These are phyloP conservation scores for Suillus subalutaceus DNA, from an alignment of 768 basidiomycete genomes.

Conservation along the genomic window DNA sequence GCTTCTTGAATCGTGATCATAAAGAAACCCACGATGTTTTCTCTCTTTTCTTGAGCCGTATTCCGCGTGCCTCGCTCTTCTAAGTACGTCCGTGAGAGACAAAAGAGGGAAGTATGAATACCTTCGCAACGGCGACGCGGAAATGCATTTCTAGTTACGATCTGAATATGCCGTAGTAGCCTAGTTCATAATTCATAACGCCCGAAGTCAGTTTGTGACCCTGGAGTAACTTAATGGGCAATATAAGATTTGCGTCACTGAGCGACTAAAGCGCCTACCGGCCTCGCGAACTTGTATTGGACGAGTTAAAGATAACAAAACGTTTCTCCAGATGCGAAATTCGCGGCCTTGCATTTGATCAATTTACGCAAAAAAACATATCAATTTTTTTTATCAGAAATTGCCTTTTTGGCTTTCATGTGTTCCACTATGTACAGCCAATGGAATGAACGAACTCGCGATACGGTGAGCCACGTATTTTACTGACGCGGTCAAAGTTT, in stretches of 20 bases:
- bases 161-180: conserved; percentile 1
- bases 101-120: conserved; percentile 9
- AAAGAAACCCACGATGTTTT: conserved; percentile 21
- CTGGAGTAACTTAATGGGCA: neutral
- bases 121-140: conserved; percentile 5
- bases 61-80: conserved; percentile 21
- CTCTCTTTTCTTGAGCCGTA: conserved; percentile 16
- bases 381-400: neutral
- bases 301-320: neutral
- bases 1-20: conserved; percentile 10
- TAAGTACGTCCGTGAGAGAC: conserved; percentile 17
- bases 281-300: neutral
- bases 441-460: neutral
- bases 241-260: neutral
- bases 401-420: neutral
- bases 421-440: neutral
- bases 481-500: neutral
- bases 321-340: neutral
- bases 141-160: conserved; percentile 3
- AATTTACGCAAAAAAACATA: neutral
- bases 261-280: neutral
- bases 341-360: neutral
- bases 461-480: neutral
- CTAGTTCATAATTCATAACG: neutral
- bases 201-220: neutral